A percentile compares a stretch with the other conserved stretches of the same genome.
These are phyloP conservation scores for Saccharomyces hybrid DNA, from an alignment of 1,139 yeast species.

Conservation along the genomic window DNA sequence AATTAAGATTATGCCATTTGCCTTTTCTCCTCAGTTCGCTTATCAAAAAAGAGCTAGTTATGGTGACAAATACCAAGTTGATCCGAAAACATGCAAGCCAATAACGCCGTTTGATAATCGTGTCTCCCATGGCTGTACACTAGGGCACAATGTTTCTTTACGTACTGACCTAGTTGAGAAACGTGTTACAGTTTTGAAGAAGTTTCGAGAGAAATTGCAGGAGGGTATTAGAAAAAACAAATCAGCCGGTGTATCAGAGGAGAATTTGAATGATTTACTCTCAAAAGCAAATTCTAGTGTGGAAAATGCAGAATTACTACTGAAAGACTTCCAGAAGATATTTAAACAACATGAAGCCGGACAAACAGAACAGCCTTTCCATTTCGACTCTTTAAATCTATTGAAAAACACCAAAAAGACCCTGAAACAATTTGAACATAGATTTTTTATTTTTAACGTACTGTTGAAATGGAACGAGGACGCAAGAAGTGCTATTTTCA, in stretches of 20 bases:
- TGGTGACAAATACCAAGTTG: slow-evolving; percentile 34
- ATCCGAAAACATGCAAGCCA: slow-evolving; percentile 29
- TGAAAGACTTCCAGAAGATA: slow-evolving; percentile 31
- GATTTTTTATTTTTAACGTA: slow-evolving; percentile 72
- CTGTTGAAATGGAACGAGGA: slow-evolving; percentile 72
- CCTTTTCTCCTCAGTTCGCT: slow-evolving; percentile 66
- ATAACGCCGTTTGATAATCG: slow-evolving; percentile 38
- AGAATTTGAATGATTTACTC: slow-evolving; percentile 16
- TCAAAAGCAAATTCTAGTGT: slow-evolving; percentile 25
- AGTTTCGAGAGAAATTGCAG: slow-evolving; percentile 20
- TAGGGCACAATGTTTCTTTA: slow-evolving; percentile 35
- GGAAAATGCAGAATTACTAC: slow-evolving; percentile 31
- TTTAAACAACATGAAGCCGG: slow-evolving; percentile 2
- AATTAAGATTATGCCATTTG: slow-evolving; percentile 54
- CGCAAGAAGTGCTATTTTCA: slow-evolving; percentile 52
- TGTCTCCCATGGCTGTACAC: slow-evolving; percentile 56
- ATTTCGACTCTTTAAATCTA: slow-evolving; percentile 2
- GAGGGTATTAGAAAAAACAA: slow-evolving; percentile 8
- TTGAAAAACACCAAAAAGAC: not conserved
- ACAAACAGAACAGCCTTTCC: slow-evolving; percentile 1
- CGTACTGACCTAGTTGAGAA: slow-evolving; percentile 16
- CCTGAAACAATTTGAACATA: slow-evolving; percentile 49
- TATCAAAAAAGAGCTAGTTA: slow-evolving; percentile 61
- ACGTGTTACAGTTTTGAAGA: slow-evolving; percentile 22
- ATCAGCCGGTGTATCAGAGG: slow-evolving; percentile 8